phyloP scores from a whole-genome alignment of 179 eudicot genomes.

The Pouteria campechiana region DNA sequence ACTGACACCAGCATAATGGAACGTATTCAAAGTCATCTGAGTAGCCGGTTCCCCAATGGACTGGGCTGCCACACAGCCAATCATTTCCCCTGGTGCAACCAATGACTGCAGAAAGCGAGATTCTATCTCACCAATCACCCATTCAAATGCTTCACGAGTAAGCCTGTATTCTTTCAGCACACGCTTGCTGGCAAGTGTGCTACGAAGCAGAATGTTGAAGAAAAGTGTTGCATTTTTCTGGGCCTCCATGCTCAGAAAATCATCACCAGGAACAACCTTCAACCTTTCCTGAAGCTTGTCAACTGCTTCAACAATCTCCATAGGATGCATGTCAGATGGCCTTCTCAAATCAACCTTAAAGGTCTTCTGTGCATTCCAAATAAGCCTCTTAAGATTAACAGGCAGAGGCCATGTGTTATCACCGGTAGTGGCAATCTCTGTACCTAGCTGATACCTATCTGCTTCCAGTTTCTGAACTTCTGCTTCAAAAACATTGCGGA shows the following conservation, averaged over 20 bases:
- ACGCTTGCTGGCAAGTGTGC: conserved; percentile 88
- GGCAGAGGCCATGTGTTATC: conserved; percentile 94
- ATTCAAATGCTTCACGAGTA: conserved; percentile 88
- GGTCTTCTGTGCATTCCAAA: conserved; percentile 90
- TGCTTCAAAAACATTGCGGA: conserved; percentile 90
- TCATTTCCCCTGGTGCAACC: conserved; percentile 99
- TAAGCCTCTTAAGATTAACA: conserved; percentile 78
- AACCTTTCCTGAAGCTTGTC: conserved; percentile 97
- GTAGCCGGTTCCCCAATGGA: conserved; percentile 99
- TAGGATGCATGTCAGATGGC: conserved; percentile 90
- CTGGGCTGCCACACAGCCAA: conserved; percentile 98
- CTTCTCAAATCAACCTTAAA: conserved; percentile 78
- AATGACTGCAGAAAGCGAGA: conserved; percentile 91
- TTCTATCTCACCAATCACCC: conserved; percentile 98
- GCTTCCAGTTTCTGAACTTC: conserved; percentile 92
- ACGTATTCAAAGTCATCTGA: conserved; percentile 96
- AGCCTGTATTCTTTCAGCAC: conserved; percentile 89
- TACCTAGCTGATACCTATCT: conserved; percentile 73
- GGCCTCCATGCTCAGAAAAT: conserved; percentile 84
- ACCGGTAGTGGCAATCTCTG: conserved; percentile 91
- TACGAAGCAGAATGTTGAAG: conserved; percentile 87
- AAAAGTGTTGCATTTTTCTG: conserved; percentile 94
- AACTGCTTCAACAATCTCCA: conserved; percentile 95
- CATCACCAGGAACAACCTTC: conserved; percentile 95
- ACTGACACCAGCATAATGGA: conserved; percentile 99